phyloP scores from a whole-genome alignment of 148 eudicot genomes.

The Chenopodium album region DNA sequence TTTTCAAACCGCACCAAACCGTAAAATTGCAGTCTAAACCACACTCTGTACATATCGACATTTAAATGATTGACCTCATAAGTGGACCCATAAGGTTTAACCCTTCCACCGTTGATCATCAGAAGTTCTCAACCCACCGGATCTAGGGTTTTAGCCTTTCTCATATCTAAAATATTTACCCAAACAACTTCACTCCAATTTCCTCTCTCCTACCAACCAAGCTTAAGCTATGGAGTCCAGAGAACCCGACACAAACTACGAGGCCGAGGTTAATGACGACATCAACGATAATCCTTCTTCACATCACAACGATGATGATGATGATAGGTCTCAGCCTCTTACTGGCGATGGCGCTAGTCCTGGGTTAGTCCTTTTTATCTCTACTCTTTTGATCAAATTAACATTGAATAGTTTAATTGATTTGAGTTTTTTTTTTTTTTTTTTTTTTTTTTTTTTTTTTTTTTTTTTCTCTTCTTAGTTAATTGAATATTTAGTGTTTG shows the following conservation, averaged over 20 bases:
- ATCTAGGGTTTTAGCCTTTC: constrained; percentile 33
- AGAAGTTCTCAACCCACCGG: constrained; percentile 15
- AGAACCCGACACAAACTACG: constrained; percentile 31
- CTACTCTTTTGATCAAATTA: too few relatives aligned
- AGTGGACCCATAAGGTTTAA: background rate
- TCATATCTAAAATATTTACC: background rate
- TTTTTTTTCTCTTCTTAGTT: too few relatives aligned
- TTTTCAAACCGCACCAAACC: too few relatives aligned
- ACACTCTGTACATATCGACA: too few relatives aligned
- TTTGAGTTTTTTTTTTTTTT: too few relatives aligned
- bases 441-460: too few relatives aligned
- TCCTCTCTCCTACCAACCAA: background rate
- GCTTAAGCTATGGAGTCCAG: constrained; percentile 27
- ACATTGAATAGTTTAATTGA: too few relatives aligned
- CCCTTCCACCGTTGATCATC: background rate
- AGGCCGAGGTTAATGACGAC: constrained; percentile 29
- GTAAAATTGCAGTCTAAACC: too few relatives aligned
- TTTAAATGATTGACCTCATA: too few relatives aligned
- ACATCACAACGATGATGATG: constrained; percentile 20
- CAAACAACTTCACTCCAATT: background rate
- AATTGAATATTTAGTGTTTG: background rate
- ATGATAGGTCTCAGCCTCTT: constrained; percentile 35
- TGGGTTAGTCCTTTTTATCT: constrained; percentile 30
- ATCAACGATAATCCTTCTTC: constrained; percentile 16
- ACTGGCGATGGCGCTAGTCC: constrained; percentile 56